Percentiles rank a stretch among this genome's conserved stretches.
phyloP scores from a whole-genome alignment of 176 grass and related monocot genomes.

The Themeda triandra region DNA sequence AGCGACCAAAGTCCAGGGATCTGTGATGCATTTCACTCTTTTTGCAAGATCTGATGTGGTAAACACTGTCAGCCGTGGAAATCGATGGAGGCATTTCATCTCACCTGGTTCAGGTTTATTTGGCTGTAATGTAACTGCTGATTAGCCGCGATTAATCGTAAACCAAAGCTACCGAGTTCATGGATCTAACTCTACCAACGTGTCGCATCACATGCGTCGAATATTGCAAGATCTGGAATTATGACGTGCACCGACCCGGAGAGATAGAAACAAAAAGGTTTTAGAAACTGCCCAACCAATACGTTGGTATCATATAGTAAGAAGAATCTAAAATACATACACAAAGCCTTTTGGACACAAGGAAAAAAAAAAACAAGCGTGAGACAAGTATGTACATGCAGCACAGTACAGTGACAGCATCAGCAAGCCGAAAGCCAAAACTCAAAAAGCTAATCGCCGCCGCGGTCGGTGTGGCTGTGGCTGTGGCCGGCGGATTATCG shows the following conservation, averaged over 20 bases:
- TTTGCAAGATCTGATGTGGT: neutral
- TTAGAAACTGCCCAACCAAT: neutral
- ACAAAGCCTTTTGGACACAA: neutral
- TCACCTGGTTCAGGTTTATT: neutral
- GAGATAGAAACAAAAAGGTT: conserved; percentile 5
- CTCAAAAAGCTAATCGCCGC: no score
- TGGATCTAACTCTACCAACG: neutral
- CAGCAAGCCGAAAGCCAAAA: conserved; percentile 11
- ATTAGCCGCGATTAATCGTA: neutral
- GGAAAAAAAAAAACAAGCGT: neutral
- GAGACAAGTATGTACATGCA: neutral
- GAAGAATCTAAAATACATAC: neutral
- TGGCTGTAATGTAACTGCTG: neutral
- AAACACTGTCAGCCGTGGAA: no score
- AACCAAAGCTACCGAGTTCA: neutral
- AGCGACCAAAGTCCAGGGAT: no score
- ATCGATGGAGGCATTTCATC: no score
- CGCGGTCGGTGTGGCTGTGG: conserved; percentile 26
- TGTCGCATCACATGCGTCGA: neutral
- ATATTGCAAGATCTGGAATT: neutral
- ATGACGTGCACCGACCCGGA: neutral
- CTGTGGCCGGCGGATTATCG: conserved; percentile 33
- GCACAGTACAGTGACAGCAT: conserved; percentile 8
- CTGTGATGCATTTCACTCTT: no score
- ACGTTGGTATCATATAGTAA: no score